Evolutionary conservation across 2,329 filamentous ascomycete species (phyloP).

Genomic region (Cladosporium sp.): DNA sequence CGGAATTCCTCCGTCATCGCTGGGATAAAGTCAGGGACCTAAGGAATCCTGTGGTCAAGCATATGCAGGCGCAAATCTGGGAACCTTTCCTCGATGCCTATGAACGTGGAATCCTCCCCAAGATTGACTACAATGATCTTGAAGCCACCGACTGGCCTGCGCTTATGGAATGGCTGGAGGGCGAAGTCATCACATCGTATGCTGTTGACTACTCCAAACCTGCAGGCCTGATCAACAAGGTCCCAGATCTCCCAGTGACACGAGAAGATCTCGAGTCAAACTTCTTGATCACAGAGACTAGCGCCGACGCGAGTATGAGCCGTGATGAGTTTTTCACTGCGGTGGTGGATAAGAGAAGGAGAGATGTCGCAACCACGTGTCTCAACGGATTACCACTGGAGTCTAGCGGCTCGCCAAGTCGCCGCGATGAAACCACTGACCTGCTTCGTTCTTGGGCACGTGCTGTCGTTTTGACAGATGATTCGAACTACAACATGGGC

Average conservation of each 20-base stretch:
- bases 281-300: conserved; percentile 20
- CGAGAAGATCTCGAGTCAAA: conserved; percentile 21
- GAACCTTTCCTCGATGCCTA: conserved; percentile 66
- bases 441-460: conserved; percentile 48
- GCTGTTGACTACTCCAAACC: conserved; percentile 8
- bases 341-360: conserved; percentile 25
- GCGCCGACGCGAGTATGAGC: conserved; percentile 19
- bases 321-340: conserved; percentile 26
- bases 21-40: conserved; percentile 36
- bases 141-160: conserved; percentile 67
- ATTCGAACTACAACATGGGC: conserved; percentile 40
- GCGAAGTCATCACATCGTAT: conserved; percentile 34
- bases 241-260: conserved; percentile 3
- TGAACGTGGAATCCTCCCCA: conserved; percentile 59
- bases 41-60: conserved; percentile 38
- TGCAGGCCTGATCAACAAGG: conserved; percentile 17
- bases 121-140: conserved; percentile 64
- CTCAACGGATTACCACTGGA: conserved; percentile 23
- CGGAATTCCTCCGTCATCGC: conserved; percentile 40
- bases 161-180: conserved; percentile 66
- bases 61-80: conserved; percentile 64
- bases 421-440: conserved; percentile 17
- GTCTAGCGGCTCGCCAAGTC: conserved; percentile 7
- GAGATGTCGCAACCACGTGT: conserved; percentile 23
- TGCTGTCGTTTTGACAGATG: conserved; percentile 46